phyloP scores from a whole-genome alignment of 805 yeast genomes.

The Cyberlindnera mrakii region DNA sequence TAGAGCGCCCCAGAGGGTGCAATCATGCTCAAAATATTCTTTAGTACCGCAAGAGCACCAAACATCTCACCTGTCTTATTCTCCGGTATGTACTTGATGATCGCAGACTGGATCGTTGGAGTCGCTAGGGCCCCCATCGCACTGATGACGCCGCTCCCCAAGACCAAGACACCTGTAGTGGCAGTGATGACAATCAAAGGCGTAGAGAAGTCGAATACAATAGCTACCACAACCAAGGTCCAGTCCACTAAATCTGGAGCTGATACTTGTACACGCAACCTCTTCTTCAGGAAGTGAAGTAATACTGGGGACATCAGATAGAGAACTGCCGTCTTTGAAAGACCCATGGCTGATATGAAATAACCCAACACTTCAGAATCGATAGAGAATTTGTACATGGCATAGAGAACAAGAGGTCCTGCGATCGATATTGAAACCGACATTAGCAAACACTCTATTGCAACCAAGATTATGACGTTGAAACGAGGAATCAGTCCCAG shows the following conservation, averaged over 20 bases:
- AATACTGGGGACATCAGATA: constrained; percentile 46
- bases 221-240: constrained; percentile 28
- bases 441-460: constrained; percentile 38
- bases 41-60: constrained; percentile 60
- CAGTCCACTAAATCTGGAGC: constrained; percentile 52
- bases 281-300: constrained; percentile 30
- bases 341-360: constrained; percentile 45
- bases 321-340: constrained; percentile 42
- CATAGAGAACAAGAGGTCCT: constrained; percentile 43
- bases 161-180: constrained; percentile 23
- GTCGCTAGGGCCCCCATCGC: constrained; percentile 44
- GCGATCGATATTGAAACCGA: constrained; percentile 35
- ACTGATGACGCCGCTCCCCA: constrained; percentile 31
- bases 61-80: constrained; percentile 63
- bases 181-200: constrained; percentile 31
- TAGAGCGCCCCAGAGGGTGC: constrained; percentile 44
- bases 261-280: constrained; percentile 28
- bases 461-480: constrained; percentile 43
- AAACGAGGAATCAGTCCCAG: constrained; percentile 32
- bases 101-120: constrained; percentile 54
- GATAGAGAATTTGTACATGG: constrained; percentile 51
- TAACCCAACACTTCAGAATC: constrained; percentile 47
- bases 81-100: constrained; percentile 56
- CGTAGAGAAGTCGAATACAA: constrained; percentile 33
- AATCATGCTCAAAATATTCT: constrained; percentile 41